Conservation (phyloP, 139 green algal species). For the Chlorella sp. region DNA sequence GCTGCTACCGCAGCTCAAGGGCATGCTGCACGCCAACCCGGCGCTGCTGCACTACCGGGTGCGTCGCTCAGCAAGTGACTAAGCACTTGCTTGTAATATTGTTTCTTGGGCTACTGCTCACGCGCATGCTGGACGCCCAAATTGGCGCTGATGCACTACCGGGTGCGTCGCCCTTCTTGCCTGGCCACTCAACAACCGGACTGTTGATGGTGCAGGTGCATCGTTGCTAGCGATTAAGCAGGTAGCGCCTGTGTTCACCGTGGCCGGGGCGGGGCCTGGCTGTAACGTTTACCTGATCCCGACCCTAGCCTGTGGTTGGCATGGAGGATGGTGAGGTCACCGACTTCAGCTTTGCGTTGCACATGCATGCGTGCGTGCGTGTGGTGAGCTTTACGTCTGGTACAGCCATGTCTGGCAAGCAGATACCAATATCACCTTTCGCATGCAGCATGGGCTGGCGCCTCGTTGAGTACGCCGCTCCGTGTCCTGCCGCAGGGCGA, state of each 20-base stretch:
- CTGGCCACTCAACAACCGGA: too few relatives aligned
- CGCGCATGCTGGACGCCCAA: neutral
- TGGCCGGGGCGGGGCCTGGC: too few relatives aligned
- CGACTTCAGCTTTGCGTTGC: neutral
- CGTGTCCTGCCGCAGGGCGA: slow-evolving; percentile 19
- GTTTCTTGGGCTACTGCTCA: neutral
- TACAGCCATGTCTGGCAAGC: neutral
- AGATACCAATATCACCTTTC: neutral
- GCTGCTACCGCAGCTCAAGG: slow-evolving; percentile 13
- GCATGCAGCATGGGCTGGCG: too few relatives aligned
- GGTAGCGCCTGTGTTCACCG: too few relatives aligned
- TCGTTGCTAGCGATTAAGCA: too few relatives aligned
- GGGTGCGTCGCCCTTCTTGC: too few relatives aligned
- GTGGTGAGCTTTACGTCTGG: neutral
- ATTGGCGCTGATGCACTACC: neutral
- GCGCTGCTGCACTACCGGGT: slow-evolving; percentile 42
- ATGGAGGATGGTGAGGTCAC: neutral
- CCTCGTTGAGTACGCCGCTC: too few relatives aligned
- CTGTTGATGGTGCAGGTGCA: too few relatives aligned
- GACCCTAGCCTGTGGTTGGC: too few relatives aligned
- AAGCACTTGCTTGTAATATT: neutral
- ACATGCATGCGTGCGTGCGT: neutral
- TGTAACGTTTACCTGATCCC: too few relatives aligned
- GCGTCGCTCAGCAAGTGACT: neutral
- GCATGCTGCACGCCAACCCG: slow-evolving; percentile 26